A percentile compares a stretch with the other conserved stretches of the same genome.
Evolutionary conservation across 2,329 filamentous ascomycete species (phyloP).

Genomic region (Arthrobotrys pseudoclavata): DNA sequence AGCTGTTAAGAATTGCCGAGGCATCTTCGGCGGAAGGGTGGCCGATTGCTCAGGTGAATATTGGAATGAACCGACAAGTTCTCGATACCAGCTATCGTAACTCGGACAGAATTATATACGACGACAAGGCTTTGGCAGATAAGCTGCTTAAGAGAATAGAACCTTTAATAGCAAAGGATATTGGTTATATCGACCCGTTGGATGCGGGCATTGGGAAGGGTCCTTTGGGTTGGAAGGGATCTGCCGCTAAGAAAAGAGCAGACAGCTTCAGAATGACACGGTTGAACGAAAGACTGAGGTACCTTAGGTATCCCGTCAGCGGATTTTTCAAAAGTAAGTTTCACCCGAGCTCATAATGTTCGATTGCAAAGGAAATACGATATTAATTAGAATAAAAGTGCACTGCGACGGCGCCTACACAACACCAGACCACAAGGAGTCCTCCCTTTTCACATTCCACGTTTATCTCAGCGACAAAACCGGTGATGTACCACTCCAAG

Average conservation of each 20-base stretch:
- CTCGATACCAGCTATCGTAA: conserved; percentile 69
- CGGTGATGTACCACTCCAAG: conserved; percentile 44
- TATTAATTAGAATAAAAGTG: conserved; percentile 40
- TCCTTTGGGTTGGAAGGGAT: conserved; percentile 47
- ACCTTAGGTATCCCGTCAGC: conserved; percentile 57
- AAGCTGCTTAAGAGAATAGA: conserved; percentile 74
- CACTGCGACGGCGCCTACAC: conserved; percentile 61
- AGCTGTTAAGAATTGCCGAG: conserved; percentile 61
- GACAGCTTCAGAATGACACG: conserved; percentile 56
- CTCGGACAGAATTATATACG: conserved; percentile 83
- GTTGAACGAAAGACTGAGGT: conserved; percentile 60
- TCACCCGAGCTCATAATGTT: background rate
- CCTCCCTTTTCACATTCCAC: conserved; percentile 60
- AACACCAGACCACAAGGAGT: conserved; percentile 56
- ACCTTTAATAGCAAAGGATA: conserved; percentile 66
- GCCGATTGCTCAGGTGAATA: conserved; percentile 60
- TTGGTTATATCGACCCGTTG: conserved; percentile 45
- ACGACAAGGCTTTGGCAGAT: conserved; percentile 74
- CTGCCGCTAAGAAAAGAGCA: conserved; percentile 28
- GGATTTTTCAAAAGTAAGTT: conserved; percentile 61
- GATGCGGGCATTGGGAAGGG: conserved; percentile 37
- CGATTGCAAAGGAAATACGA: background rate
- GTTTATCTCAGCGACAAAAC: conserved; percentile 58
- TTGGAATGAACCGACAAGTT: conserved; percentile 59
- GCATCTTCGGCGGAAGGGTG: conserved; percentile 50